Evolutionary conservation across 768 basidiomycete genomes (phyloP), one percentile per base, ranked within the genome.

Genomic region (Lepiota venenata): DNA sequence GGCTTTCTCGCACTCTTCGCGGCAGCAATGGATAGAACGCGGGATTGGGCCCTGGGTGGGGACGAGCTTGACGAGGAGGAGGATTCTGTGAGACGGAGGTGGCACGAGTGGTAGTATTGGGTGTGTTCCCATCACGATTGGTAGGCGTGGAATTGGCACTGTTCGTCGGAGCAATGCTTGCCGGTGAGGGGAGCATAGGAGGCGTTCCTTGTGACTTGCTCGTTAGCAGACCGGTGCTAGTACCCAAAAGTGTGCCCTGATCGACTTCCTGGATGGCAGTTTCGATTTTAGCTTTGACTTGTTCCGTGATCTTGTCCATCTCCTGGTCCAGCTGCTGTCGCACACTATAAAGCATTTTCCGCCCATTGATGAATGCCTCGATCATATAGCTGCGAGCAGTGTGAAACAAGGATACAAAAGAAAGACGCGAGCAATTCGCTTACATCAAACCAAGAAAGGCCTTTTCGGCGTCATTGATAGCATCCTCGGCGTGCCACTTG

Each of bases 401-500:
- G 64, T 66, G 63, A 72, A 70, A 65, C 57, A 60, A 59, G 61
- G 57, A 61, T 66, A 61, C 67, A 69, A 60, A n/a, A 54, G 65
- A 42, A 63, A 63, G 60, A 58, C 57, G 47, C 62, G 57, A 50
- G 61, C 51, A 44, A 56, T 38, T 47, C 47, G 71, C 88, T 78
- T 81, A 89, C 89, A 92, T 87, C 70, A 92, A 77, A 58, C 90
- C 90, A 61, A 88, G 68, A 51, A 92, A 85, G 38, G 88, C 87
- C 66, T 75, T 76, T 64, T 81, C 79, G 21, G 74, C 72, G 58
- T 80, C 79, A 51, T 72, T 74, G 51, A 73, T 74, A 35, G 73
- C 74, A 56, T 81, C 77, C 58, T 80, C 78, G 16, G 74, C 67
- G 42, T 71, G 68, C 80, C 88, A 89, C 62, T 88, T 87, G 62